Percentiles rank a stretch among this genome's conserved stretches.
These are phyloP conservation scores for Colletotrichum sublineola DNA, from an alignment of 2,329 filamentous ascomycete species.

Conservation along the genomic window DNA sequence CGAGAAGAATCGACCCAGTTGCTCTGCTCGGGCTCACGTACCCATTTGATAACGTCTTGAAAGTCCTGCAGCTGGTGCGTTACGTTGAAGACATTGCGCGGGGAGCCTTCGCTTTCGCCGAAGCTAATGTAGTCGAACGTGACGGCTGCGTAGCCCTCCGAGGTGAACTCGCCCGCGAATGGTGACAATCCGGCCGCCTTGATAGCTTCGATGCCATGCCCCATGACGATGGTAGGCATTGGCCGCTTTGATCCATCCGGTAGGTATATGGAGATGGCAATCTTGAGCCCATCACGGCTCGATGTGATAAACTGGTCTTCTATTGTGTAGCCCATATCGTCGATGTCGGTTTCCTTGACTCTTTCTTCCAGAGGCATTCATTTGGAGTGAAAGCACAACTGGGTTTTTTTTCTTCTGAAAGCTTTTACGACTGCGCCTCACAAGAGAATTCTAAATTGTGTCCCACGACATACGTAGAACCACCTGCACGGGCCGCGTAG, in stretches of 20 bases:
- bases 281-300: conserved; percentile 22
- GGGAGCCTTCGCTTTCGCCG: conserved; percentile 31
- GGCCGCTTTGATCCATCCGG: conserved; percentile 18
- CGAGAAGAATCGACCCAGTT: conserved; percentile 19
- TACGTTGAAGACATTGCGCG: conserved; percentile 32
- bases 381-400: background rate
- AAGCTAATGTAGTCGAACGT: conserved; percentile 37
- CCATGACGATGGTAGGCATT: conserved; percentile 29
- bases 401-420: background rate
- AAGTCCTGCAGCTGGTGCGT: conserved; percentile 32
- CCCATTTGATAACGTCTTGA: conserved; percentile 31
- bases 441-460: background rate
- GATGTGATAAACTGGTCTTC: conserved; percentile 29
- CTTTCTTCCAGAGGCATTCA: background rate
- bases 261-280: conserved; percentile 33
- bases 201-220: conserved; percentile 34
- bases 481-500: conserved; percentile 1
- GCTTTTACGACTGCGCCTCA: background rate
- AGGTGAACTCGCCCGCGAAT: conserved; percentile 28
- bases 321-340: conserved; percentile 33
- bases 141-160: conserved; percentile 30
- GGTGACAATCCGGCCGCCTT: conserved; percentile 34
- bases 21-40: conserved; percentile 20
- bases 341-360: too few relatives aligned
- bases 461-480: background rate